Base-by-base conservation (phyloP, 805 yeast species). In the Hanseniaspora osmophila region DNA sequence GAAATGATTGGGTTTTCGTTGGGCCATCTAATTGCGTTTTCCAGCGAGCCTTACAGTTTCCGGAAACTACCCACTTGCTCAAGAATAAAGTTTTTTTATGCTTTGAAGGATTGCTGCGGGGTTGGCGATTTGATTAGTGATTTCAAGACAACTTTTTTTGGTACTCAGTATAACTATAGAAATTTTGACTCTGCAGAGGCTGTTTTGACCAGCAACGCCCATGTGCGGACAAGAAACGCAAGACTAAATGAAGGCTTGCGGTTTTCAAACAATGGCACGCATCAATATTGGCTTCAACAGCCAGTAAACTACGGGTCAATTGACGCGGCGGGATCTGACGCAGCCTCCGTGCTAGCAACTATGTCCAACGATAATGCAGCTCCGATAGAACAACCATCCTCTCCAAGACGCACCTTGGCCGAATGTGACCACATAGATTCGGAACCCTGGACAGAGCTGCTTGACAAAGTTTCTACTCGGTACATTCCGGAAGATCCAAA, bases 1-100 rank as follows among this genome's bases (percentile, higher is more conserved):
- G 98, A 92, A 56, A 71, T 92, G 68, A 69, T 87, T 18, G 83
- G 77, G 2, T 90, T 92, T 66, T 86, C 97, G 0, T 62, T 82
- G 19, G 80, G 92, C n/a, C 97, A 92, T 63, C 79, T 87, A 80
- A 58, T 69, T 41, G 86, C 97, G 0, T 92, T 92, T 60, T 77
- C 86, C 6, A 83, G 81, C 63, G 64, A 65, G 2, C 92, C 85
- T 37, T 92, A 81, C 58, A 74, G 79, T 2, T 68, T 75, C 2
- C 59, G 72, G 10, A 65, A 63, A 11, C 64, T 82, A 43, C 87
- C 92, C 0, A 80, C 79, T 30, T 80, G 85, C 37, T 81, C 78
- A 0, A 66, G 95, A 40, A 54, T 88, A 44, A 67, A 75, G 19
- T 69, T 78, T 10, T 54, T 49, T 39, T 70, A 73, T 48, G 95